Evolutionary conservation across 148 eudicot genomes (phyloP).

Genomic region (Dianthus caryophyllus): DNA sequence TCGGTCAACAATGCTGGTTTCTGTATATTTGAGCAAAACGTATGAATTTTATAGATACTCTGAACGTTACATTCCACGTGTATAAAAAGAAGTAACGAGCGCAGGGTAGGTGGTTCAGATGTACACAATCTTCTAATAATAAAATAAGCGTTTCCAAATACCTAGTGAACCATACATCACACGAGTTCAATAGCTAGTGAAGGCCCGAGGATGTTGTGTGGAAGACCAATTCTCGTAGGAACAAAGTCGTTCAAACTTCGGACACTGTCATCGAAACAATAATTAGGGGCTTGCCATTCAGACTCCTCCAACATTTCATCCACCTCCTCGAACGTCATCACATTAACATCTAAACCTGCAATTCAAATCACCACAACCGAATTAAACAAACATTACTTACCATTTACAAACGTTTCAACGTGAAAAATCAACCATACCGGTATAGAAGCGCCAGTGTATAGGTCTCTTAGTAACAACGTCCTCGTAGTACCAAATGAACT

Average conservation of each 20-base stretch:
- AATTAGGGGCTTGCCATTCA: conserved; percentile 56
- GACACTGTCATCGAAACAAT: conserved; percentile 35
- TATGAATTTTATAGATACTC: neutral
- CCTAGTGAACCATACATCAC: neutral
- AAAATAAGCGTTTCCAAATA: too few species aligned
- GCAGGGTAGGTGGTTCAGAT: too few species aligned
- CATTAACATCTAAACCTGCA: conserved; percentile 55
- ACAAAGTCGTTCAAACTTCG: neutral
- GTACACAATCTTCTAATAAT: too few species aligned
- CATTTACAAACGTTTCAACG: neutral
- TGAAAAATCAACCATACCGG: conserved; percentile 21
- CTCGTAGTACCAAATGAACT: conserved; percentile 58
- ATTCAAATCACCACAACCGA: neutral
- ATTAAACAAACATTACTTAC: neutral
- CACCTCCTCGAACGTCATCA: conserved; percentile 57
- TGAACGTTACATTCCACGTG: too few species aligned
- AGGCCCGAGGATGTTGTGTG: neutral
- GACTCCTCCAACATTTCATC: conserved; percentile 56
- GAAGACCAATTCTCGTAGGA: neutral
- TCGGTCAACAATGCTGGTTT: conserved; percentile 19
- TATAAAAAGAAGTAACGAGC: too few species aligned
- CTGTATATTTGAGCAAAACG: neutral
- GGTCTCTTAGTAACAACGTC: conserved; percentile 55
- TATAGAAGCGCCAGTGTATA: conserved; percentile 54
- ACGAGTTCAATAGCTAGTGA: neutral